These are phyloP conservation scores for Vaucheria bursata DNA, from an alignment of 352 stramenopile genomes.

Conservation along the genomic window DNA sequence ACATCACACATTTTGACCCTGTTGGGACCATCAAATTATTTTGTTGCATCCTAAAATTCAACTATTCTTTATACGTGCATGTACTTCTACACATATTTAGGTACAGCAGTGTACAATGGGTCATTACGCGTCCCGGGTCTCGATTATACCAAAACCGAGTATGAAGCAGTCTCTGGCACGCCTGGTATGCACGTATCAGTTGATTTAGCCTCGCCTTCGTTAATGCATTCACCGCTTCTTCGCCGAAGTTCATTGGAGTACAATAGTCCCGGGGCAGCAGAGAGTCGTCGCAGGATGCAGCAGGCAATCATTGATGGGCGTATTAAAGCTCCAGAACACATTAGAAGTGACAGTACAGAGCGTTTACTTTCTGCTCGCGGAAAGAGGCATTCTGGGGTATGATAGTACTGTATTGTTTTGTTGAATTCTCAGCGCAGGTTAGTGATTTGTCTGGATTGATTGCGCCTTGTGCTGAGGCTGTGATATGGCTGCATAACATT, in stretches of 20 bases:
- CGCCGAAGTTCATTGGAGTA: conserved; percentile 23
- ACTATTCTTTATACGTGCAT: conserved; percentile 72
- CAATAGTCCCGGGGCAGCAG: conserved; percentile 15
- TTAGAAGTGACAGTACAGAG: neutral
- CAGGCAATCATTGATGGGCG: neutral
- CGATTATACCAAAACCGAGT: conserved; percentile 40
- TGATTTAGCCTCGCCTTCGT: conserved; percentile 37
- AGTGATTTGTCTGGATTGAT: too few species aligned
- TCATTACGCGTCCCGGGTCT: conserved; percentile 50
- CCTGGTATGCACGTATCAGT: conserved; percentile 22
- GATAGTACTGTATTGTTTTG: too few species aligned
- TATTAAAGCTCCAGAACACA: neutral
- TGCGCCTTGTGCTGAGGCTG: too few species aligned
- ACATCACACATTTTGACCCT: too few species aligned
- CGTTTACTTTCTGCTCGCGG: too few species aligned
- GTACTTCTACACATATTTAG: too few species aligned
- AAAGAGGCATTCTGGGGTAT: too few species aligned
- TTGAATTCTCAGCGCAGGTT: too few species aligned
- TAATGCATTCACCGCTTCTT: conserved; percentile 45
- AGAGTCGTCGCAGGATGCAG: neutral
- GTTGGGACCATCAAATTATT: too few species aligned
- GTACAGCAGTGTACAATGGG: conserved; percentile 94
- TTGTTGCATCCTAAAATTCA: too few species aligned
- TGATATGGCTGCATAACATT: too few species aligned
- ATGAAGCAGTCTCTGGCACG: conserved; percentile 35